These are phyloP conservation scores for Mucor racemosus DNA, from an alignment of 371 early-diverging fungal species.

Conservation along the genomic window DNA sequence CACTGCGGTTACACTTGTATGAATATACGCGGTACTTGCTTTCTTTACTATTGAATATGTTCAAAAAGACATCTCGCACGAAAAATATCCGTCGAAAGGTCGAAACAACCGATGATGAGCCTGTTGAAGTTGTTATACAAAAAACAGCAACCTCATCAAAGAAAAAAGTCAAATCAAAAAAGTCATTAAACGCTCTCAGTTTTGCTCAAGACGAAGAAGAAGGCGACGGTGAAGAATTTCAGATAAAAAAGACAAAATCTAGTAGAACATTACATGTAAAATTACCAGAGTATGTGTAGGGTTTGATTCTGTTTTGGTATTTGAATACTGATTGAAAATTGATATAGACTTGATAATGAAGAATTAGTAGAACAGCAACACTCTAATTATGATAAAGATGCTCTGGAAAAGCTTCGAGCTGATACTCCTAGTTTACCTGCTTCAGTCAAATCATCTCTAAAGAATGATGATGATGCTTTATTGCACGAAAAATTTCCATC, in stretches of 20 bases:
- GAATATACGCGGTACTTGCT: background rate
- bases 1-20: background rate
- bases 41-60: constrained; percentile 31
- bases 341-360: background rate
- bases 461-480: constrained; percentile 33
- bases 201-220: constrained; percentile 28
- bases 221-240: constrained; percentile 25
- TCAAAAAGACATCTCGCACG: constrained; percentile 43
- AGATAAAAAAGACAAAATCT: constrained; percentile 11
- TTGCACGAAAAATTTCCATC: constrained; percentile 51
- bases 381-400: constrained; percentile 34
- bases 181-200: constrained; percentile 36
- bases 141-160: constrained; percentile 33
- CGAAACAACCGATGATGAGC: constrained; percentile 40
- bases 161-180: constrained; percentile 34
- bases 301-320: background rate
- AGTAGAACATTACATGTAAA: constrained; percentile 27
- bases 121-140: constrained; percentile 16
- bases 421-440: constrained; percentile 45
- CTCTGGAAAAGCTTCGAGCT: constrained; percentile 38
- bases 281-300: constrained; percentile 27
- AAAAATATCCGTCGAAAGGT: constrained; percentile 52
- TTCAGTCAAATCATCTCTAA: constrained; percentile 15
- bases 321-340: background rate
- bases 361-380: background rate